These are phyloP conservation scores for Byssochlamys sp. DNA, from an alignment of 2,329 filamentous ascomycete species.

Conservation along the genomic window DNA sequence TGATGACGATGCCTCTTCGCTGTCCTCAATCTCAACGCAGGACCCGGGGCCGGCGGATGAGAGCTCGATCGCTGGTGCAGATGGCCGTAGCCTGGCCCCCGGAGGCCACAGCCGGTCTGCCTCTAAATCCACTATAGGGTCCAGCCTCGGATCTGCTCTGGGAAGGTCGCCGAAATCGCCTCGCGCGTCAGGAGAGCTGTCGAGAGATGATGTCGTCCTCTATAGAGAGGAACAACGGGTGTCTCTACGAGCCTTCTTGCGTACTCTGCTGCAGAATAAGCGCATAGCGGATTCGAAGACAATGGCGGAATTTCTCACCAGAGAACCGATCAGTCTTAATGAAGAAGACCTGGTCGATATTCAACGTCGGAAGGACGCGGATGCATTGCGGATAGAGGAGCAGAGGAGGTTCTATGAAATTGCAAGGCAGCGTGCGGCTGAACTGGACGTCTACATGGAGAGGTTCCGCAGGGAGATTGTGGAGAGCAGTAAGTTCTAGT, in stretches of 20 bases:
- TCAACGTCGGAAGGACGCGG: constrained; percentile 65
- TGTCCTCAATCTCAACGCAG: constrained; percentile 70
- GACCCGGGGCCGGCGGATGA: constrained; percentile 39
- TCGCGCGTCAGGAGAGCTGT: constrained; percentile 34
- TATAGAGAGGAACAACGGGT: constrained; percentile 85
- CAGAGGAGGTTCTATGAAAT: constrained; percentile 94
- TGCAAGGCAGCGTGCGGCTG: constrained; percentile 75
- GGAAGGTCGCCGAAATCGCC: constrained; percentile 19
- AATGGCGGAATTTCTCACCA: constrained; percentile 72
- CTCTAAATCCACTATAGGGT: constrained; percentile 20
- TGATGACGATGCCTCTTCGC: constrained; percentile 67
- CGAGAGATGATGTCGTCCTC: constrained; percentile 48
- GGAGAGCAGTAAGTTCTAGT: constrained; percentile 53
- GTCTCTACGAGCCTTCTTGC: constrained; percentile 81
- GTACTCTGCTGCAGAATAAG: constrained; percentile 72
- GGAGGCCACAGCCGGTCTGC: constrained; percentile 15
- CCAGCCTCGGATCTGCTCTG: background rate
- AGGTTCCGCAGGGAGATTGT: constrained; percentile 59
- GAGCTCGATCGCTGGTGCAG: constrained; percentile 6
- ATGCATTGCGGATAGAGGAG: constrained; percentile 80
- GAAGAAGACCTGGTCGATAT: constrained; percentile 82
- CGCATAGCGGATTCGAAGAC: constrained; percentile 74
- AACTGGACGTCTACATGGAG: constrained; percentile 97
- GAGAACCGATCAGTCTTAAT: constrained; percentile 60
- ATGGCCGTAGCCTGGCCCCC: constrained; percentile 24